Percentiles rank a stretch among this genome's conserved stretches.
These are phyloP conservation scores for Mucor mucedo DNA, from an alignment of 371 early-diverging fungal species.

Conservation along the genomic window DNA sequence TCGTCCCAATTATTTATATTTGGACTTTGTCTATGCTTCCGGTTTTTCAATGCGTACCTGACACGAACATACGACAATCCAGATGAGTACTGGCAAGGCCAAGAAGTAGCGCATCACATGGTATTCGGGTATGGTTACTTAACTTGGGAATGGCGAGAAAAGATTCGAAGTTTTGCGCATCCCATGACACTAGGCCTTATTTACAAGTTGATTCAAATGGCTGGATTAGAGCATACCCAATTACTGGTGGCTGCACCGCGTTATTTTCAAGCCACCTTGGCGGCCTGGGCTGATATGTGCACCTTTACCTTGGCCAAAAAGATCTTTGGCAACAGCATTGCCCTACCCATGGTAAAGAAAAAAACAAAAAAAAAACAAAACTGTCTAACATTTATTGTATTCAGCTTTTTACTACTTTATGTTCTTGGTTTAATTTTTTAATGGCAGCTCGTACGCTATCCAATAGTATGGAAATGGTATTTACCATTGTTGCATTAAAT, in stretches of 20 bases:
- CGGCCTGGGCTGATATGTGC: conserved; percentile 76
- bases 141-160: conserved; percentile 92
- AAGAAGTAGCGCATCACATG: conserved; percentile 83
- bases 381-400: background rate
- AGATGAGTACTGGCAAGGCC: conserved; percentile 92
- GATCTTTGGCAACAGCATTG: conserved; percentile 39
- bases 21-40: conserved; percentile 56
- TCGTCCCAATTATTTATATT: conserved; percentile 39
- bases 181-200: conserved; percentile 77
- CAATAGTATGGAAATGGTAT: conserved; percentile 71
- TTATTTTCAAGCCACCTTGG: conserved; percentile 72
- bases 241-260: conserved; percentile 72
- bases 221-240: conserved; percentile 65
- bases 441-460: conserved; percentile 76
- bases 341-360: conserved; percentile 42
- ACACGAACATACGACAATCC: conserved; percentile 81
- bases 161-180: conserved; percentile 77
- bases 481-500: conserved; percentile 72
- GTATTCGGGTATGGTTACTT: conserved; percentile 86
- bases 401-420: conserved; percentile 73
- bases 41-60: conserved; percentile 66
- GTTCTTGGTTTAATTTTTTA: conserved; percentile 86
- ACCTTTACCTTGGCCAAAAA: conserved; percentile 72
- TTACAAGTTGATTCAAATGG: conserved; percentile 64
- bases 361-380: background rate